These are phyloP conservation scores for Hemileccinum rubropunctum DNA, from an alignment of 768 basidiomycete genomes.

Conservation along the genomic window DNA sequence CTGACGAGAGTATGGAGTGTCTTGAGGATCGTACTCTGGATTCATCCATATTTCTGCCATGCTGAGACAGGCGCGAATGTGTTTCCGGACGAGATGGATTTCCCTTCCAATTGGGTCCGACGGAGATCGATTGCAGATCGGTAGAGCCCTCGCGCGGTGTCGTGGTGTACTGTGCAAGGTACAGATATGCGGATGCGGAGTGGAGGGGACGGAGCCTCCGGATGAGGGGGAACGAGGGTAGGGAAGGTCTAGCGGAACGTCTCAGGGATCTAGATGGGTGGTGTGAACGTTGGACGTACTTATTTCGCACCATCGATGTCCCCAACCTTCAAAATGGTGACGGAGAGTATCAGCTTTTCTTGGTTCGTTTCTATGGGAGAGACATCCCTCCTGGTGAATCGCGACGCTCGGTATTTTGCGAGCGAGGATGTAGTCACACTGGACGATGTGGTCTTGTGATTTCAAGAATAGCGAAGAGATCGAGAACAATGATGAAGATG, in stretches of 20 bases:
- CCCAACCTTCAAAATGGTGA: slow-evolving; percentile 75
- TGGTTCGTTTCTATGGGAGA: slow-evolving; percentile 50
- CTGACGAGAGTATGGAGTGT: slow-evolving; percentile 79
- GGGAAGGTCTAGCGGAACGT: slow-evolving; percentile 52
- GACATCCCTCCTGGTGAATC: slow-evolving; percentile 52
- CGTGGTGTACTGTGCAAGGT: slow-evolving; percentile 82
- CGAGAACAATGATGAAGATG: slow-evolving; percentile 37
- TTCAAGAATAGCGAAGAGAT: slow-evolving; percentile 64
- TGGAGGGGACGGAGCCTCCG: slow-evolving; percentile 55
- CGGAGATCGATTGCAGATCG: slow-evolving; percentile 76
- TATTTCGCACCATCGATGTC: slow-evolving; percentile 68
- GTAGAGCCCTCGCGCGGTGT: slow-evolving; percentile 74
- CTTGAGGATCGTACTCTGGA: slow-evolving; percentile 75
- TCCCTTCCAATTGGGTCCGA: slow-evolving; percentile 68
- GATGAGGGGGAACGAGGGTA: slow-evolving; percentile 57
- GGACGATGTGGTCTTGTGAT: slow-evolving; percentile 74
- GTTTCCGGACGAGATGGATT: slow-evolving; percentile 46
- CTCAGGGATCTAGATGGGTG: background rate
- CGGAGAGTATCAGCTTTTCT: slow-evolving; percentile 79
- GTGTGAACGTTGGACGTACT: slow-evolving; percentile 39
- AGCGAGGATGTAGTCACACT: slow-evolving; percentile 85
- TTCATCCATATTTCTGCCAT: slow-evolving; percentile 99
- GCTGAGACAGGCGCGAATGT: slow-evolving; percentile 65
- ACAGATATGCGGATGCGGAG: slow-evolving; percentile 79
- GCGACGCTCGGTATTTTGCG: slow-evolving; percentile 66